Base-by-base conservation (phyloP, 2,329 filamentous ascomycete species). In the Parafenestella ontariensis region DNA sequence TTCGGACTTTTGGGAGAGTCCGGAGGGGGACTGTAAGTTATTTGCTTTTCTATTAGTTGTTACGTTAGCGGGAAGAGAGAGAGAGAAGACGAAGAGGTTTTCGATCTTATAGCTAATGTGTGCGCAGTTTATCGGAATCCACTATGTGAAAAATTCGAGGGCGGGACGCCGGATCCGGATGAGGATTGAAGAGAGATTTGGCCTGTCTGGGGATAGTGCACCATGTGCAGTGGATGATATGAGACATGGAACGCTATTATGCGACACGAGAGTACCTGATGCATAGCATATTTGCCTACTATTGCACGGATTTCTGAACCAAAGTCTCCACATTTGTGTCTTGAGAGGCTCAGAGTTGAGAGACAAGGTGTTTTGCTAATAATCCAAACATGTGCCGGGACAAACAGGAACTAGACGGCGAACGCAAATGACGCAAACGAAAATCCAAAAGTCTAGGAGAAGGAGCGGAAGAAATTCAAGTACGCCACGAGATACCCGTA, bases 1-100 rank as follows among this genome's bases (percentile, higher is more conserved):
- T 31, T 46, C 56, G 26, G 69, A 71, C 40, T 64, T 70, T 28
- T 71, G 68, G 67, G 24, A 72, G 46, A 57, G 47, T 53, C 63
- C 63, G 0, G 58, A 61, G 31, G 61, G 62, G 6, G 66, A 71
- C 21, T 62, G 64, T 66, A 43, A 23, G 29, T n/a, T 34, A 13
- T 44, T 42, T 26, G 13, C 10, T 20, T 23, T 26, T 39, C 29
- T 11, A 28, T 21, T 17, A 21, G 11, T 34, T 34, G 31, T 34
- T n/a, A 15, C 5, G 3, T 3, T 20, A 10, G 23, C 5, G 10
- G 8, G 6, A 17, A 15, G 21, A 42, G 7, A 10, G 21, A 10
- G n/a, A 9, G n/a, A 9, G 18, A 23, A 20, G 15, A n/a, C n/a
- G 18, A 13, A 26, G 13, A 42, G 7, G 21, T 26, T 6, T n/a